A percentile compares a stretch with the other conserved stretches of the same genome.
Evolutionary conservation across 2,329 filamentous ascomycete species (phyloP).

Genomic region (Trichoderma sp.): DNA sequence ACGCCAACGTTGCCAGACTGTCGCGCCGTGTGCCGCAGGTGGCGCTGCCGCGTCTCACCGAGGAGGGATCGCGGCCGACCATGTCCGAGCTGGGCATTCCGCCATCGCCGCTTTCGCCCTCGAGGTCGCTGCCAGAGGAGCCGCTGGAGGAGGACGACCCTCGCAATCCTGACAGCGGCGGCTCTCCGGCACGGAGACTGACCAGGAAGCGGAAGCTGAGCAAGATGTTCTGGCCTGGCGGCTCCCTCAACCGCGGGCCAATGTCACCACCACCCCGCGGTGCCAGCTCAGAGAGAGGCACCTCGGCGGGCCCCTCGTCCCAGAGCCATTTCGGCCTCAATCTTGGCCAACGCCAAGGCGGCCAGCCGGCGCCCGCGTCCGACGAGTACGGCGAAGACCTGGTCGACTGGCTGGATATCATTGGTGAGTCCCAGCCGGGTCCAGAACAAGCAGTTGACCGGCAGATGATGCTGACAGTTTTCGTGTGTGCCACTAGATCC

Average conservation of each 20-base stretch:
- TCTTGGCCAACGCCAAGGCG: not conserved
- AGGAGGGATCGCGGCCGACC: constrained; percentile 42
- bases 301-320: not conserved
- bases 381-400: constrained; percentile 44
- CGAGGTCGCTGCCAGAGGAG: constrained; percentile 34
- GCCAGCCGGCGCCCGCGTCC: constrained; percentile 22
- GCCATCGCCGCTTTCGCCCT: constrained; percentile 31
- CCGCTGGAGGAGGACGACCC: not conserved
- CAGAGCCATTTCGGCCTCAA: not conserved
- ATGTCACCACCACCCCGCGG: not conserved
- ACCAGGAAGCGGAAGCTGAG: constrained; percentile 32
- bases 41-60: constrained; percentile 43
- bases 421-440: constrained; percentile 35
- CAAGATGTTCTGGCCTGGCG: constrained; percentile 35
- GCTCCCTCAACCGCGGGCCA: constrained; percentile 25
- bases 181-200: constrained; percentile 23
- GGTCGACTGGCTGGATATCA: constrained; percentile 45
- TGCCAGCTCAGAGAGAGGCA: not conserved
- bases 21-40: constrained; percentile 38
- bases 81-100: constrained; percentile 39
- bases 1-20: constrained; percentile 32
- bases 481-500: constrained; percentile 60
- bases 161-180: constrained; percentile 11
- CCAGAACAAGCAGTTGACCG: constrained; percentile 4
- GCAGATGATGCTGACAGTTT: constrained; percentile 15